Evolutionary conservation across 768 basidiomycete genomes (phyloP), one percentile per base, ranked within the genome.

Genomic region (Hericium erinaceus): DNA sequence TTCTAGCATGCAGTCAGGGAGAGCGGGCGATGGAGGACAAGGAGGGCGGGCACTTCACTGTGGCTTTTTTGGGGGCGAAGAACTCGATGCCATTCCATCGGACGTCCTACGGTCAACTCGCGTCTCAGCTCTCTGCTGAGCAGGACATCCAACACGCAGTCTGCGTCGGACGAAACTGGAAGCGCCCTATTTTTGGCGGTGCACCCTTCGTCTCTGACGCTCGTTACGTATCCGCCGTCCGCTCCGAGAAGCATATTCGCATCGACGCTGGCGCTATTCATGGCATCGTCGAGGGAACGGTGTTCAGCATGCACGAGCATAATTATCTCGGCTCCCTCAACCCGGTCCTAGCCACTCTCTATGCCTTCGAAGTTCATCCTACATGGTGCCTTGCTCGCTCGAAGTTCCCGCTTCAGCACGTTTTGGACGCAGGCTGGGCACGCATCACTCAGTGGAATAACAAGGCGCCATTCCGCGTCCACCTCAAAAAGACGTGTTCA

Each of bases 1-100:
- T 89, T 18, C 75, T 80, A 24, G 86, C 85, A 3, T 84, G 81
- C 60, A 70, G 73, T 22, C 70, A 77, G 6, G 81, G 76, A 4
- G 79, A 79, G 59, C 75, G 74, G 55, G 86, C 86, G 12, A 65
- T 72, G 9, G 86, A 88, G 63, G 77, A 77, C 57, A 84, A 83
- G 62, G 75, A 78, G 38, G 84, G 85, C 8, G 85, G 86, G 1
- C 74, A 71, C 59, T 82, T 88, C 64, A 88, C 85, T 3, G 70
- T 68, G 46, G 72, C 73, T n/a, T 73, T 88, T 39, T 69, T 87
- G 18, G 70, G 76, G 28, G 72, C 77, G 18, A 75, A 73, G 51
- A 69, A 75, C 38, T 67, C 68, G 39, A 64, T 74, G 16, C 76
- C 81, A 1, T 72, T 87, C 24, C 83, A 87, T 61, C 74, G 74